A percentile compares a stretch with the other conserved stretches of the same genome.
Conservation (phyloP, 78 protist genomes). For the Protostelium mycophagum region DNA sequence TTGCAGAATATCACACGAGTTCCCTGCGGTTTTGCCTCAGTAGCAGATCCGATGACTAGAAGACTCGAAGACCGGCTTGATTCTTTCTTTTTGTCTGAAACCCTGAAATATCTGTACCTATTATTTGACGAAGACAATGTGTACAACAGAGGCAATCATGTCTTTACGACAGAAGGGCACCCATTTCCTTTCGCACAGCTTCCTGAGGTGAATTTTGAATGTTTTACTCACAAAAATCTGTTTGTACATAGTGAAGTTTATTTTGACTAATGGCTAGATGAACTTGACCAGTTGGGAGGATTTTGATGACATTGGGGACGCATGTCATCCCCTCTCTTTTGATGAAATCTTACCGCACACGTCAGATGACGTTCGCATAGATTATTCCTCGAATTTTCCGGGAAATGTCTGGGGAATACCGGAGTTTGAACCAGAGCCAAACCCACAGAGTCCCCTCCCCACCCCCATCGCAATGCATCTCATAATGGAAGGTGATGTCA, state of each 20-base stretch:
- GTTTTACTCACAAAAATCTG: neutral
- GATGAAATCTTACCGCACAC: neutral
- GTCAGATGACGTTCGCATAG: neutral
- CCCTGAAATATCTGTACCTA: conserved; percentile 78
- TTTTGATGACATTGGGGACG: too few species aligned
- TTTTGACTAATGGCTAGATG: too few species aligned
- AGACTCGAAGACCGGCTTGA: neutral
- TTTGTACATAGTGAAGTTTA: neutral
- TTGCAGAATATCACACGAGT: neutral
- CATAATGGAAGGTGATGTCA: neutral
- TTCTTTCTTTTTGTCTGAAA: conserved; percentile 75
- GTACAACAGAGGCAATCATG: neutral
- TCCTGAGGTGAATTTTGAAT: neutral
- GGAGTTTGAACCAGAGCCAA: neutral
- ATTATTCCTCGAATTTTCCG: neutral
- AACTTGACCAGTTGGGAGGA: too few species aligned
- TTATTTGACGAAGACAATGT: conserved; percentile 42
- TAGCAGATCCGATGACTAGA: neutral
- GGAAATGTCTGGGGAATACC: neutral
- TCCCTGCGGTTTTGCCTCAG: neutral
- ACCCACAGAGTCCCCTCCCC: neutral
- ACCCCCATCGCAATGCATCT: neutral
- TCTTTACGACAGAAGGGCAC: conserved; percentile 19
- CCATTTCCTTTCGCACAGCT: neutral
- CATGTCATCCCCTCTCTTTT: too few species aligned